Evolutionary conservation across 768 basidiomycete genomes (phyloP), one percentile per base, ranked within the genome.

Genomic region (Mycena kentingensis): DNA sequence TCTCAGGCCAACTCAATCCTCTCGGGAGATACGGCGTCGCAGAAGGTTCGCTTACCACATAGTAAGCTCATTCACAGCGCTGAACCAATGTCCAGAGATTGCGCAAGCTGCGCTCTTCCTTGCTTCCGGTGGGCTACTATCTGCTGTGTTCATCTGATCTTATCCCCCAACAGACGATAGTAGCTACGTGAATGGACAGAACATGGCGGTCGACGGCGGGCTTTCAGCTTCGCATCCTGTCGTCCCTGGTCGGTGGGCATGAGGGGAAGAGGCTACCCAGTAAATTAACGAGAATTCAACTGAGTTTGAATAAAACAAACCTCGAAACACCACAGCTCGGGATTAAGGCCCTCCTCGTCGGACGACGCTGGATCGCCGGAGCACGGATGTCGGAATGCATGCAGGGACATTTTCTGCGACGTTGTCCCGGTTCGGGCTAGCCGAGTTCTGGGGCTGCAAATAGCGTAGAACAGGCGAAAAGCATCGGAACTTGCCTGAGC

Each of bases 101-200:
- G 95, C 92, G 3, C 86, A 88, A 54, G 85, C 81, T 44, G 90
- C 87, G 0, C 71, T 93, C 19, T 97, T 94, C 75, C 74, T 97
- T 32, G 93, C 92, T 12, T 92, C 90, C 37, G 93, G 93, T 91
- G 62, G 66, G 78, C 61, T 28, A n/a, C n/a, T n/a, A n/a, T 25
- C 32, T 19, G 25, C 32, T 13, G 28, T 54, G 15, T 5, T 50
- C 49, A 36, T 31, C 26, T 4, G 31, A 52, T 55, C 44, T 51
- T 50, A 31, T 5, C 52, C 36, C 32, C 31, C 27, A 43, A 10
- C 64, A 92, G 92, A 93, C 60, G 90, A 92, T 57, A 85, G 91
- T 1, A 93, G 91, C 69, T 95, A 93, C 68, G 83, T 98, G 50
- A 97, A 95, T 27, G 41, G 41, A 21, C 41, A 42, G 25, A 42